These are phyloP conservation scores for Fraxinus floribunda DNA, from an alignment of 305 asterid species.

Conservation along the genomic window DNA sequence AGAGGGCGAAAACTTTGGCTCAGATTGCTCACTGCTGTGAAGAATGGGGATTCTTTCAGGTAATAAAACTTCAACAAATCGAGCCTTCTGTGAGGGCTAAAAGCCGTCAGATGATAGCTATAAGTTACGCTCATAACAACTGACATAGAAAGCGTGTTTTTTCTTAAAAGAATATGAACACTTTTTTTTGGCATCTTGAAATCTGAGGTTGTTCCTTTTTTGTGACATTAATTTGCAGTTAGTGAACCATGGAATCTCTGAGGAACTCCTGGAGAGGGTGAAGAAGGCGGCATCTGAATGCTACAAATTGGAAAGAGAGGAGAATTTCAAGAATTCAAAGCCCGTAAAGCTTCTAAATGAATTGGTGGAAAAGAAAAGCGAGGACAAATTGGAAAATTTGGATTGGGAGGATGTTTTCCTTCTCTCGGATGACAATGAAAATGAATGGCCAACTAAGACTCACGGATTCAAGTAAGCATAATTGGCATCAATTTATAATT, in stretches of 20 bases:
- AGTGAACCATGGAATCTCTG: constrained; percentile 80
- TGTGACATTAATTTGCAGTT: constrained; percentile 33
- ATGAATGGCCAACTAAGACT: constrained; percentile 71
- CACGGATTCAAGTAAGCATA: constrained; percentile 55
- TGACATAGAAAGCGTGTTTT: neutral
- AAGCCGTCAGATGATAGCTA: neutral
- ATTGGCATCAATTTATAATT: neutral
- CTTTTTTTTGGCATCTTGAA: neutral
- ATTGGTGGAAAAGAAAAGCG: constrained; percentile 38
- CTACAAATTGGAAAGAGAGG: constrained; percentile 65
- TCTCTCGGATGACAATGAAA: constrained; percentile 59
- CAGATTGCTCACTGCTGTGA: constrained; percentile 52
- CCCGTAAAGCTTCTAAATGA: constrained; percentile 55
- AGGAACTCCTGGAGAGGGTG: constrained; percentile 76
- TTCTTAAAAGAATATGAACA: neutral
- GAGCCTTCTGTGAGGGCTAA: neutral
- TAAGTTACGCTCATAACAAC: neutral
- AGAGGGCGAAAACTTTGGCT: constrained; percentile 40
- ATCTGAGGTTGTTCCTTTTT: neutral
- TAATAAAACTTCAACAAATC: neutral
- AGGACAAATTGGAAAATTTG: constrained; percentile 48
- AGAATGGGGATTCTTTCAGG: constrained; percentile 92
- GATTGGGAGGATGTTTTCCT: constrained; percentile 95
- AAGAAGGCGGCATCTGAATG: constrained; percentile 62
- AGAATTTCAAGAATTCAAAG: constrained; percentile 51